phyloP scores from a whole-genome alignment of 257 asterid species.

The Fraxinus quadrangulata region DNA sequence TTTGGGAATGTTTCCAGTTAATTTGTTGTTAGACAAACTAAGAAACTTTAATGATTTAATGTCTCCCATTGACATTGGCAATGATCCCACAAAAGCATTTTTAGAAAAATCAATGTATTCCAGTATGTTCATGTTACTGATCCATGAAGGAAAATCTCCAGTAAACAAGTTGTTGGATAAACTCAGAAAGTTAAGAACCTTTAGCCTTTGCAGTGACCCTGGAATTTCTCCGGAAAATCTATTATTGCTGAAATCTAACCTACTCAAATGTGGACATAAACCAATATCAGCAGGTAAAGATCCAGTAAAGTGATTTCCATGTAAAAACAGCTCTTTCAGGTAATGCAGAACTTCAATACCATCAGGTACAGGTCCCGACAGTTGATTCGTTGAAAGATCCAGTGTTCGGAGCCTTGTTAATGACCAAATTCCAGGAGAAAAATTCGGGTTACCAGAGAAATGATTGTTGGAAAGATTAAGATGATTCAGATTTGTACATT shows the following conservation, averaged over 20 bases:
- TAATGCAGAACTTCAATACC: constrained; percentile 59
- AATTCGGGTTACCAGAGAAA: constrained; percentile 62
- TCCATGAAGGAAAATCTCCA: constrained; percentile 83
- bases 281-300: constrained; percentile 71
- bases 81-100: constrained; percentile 56
- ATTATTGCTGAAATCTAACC: constrained; percentile 59
- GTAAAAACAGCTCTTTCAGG: constrained; percentile 60
- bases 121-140: constrained; percentile 46
- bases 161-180: constrained; percentile 49
- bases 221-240: constrained; percentile 55
- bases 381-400: constrained; percentile 67
- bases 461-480: constrained; percentile 63
- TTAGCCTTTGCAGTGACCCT: constrained; percentile 53
- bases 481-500: constrained; percentile 59
- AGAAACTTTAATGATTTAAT: constrained; percentile 48
- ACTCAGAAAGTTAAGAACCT: constrained; percentile 39
- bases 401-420: constrained; percentile 64
- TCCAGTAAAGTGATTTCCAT: constrained; percentile 71
- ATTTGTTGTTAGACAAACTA: constrained; percentile 43
- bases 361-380: constrained; percentile 57
- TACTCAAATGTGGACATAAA: constrained; percentile 63
- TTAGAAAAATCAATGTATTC: constrained; percentile 57
- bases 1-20: constrained; percentile 59
- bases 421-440: constrained; percentile 47
- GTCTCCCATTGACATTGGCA: constrained; percentile 59